Conservation (phyloP, 2,329 filamentous ascomycete species). For the Dendryphion nanum region DNA sequence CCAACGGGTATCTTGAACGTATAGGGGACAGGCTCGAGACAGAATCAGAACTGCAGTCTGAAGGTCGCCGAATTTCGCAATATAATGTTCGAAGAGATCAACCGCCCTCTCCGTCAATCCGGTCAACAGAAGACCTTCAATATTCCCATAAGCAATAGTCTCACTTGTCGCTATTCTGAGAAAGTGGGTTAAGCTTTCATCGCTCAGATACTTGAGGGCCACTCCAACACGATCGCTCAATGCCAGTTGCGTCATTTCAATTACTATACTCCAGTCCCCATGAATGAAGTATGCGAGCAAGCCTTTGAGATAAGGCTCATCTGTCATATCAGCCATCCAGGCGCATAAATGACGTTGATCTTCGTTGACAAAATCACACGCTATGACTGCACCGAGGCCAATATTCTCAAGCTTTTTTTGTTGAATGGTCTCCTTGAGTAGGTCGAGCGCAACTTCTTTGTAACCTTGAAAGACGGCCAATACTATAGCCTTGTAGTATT, state of each 20-base stretch:
- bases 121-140: slow-evolving; percentile 75
- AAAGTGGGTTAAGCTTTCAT: slow-evolving; percentile 46
- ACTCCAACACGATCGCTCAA: slow-evolving; percentile 73
- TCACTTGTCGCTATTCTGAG: slow-evolving; percentile 55
- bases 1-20: slow-evolving; percentile 75
- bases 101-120: slow-evolving; percentile 72
- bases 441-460: slow-evolving; percentile 65
- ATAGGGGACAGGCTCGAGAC: slow-evolving; percentile 71
- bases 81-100: slow-evolving; percentile 73
- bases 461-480: slow-evolving; percentile 73
- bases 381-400: slow-evolving; percentile 48
- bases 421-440: slow-evolving; percentile 66
- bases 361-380: slow-evolving; percentile 50
- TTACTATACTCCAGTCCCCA: slow-evolving; percentile 72
- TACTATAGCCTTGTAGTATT: slow-evolving; percentile 74
- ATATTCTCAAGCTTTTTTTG: slow-evolving; percentile 63
- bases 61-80: slow-evolving; percentile 72
- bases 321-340: slow-evolving; percentile 63
- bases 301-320: slow-evolving; percentile 76
- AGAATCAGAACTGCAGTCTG: slow-evolving; percentile 77
- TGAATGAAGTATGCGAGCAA: slow-evolving; percentile 76
- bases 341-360: slow-evolving; percentile 62
- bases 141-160: slow-evolving; percentile 64
- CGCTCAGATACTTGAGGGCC: slow-evolving; percentile 69
- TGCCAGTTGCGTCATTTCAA: slow-evolving; percentile 70